Evolutionary conservation across 305 asterid genomes (phyloP), one percentile per base, ranked within the genome.

Genomic region (Fraxinus nigra): DNA sequence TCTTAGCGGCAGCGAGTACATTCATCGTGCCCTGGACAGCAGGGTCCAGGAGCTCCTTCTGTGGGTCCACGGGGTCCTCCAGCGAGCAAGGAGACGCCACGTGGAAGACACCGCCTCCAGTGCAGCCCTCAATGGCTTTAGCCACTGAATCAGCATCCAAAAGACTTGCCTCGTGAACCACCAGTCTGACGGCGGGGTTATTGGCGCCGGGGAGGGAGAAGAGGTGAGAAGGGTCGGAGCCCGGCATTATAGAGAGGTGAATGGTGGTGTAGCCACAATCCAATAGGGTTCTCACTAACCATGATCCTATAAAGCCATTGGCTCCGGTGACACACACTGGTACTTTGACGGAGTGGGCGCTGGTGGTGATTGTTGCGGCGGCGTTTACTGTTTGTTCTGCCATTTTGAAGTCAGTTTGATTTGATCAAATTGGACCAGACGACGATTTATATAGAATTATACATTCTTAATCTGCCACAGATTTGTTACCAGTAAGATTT

Each of bases 31-130:
- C 98, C 86, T 90, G 81, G 10, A 93, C 93, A 51, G 98, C 98
- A 20, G 98, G 98, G 75, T 93, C 93, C 82, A 95, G 70, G 84
- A 95, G 87, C 89, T 91, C 97, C 90, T 63, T 72, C 83, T 91
- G 93, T 10, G 98, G 98, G 87, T 95, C 97, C 76, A 82, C 85
- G 7, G 97, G 95, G 77, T 93, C 98, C 86, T 89, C 97, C 5
- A 95, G 91, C 79, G 93, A 87, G 87, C 98, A 95, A 24, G 98
- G 97, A 0, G 98, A 95, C 76, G 98, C 98, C 88, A 92, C 93
- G 89, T 95, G 98, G 92, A 95, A 95, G 7, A 93, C 90, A 16
- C 97, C 97, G 0, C 98, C 98, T 0, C 91, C 94, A 10, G 85
- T 85, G 83, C 98, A 95, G 0, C 91, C 96, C 85, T 87, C 90